phyloP scores from a whole-genome alignment of 768 basidiomycete species.

The Podaxis rugospora region DNA sequence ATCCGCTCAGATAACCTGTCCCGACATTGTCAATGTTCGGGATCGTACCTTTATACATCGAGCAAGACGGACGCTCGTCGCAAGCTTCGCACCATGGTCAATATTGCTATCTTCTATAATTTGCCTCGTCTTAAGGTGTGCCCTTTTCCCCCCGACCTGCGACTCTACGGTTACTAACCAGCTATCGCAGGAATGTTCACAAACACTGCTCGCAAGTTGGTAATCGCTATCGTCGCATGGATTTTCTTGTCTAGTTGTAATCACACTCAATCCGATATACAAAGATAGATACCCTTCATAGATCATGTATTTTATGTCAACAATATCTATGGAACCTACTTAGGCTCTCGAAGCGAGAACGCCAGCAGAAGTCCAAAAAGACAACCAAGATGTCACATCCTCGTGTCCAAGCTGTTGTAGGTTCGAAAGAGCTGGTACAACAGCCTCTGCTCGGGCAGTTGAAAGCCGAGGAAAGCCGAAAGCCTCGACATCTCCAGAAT shows the following conservation, averaged over 20 bases:
- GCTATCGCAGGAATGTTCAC: conserved; percentile 38
- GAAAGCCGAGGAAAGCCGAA: conserved; percentile 19
- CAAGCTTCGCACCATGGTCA: conserved; percentile 76
- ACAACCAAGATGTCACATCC: conserved; percentile 15
- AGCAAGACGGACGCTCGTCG: conserved; percentile 69
- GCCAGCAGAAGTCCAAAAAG: conserved; percentile 13
- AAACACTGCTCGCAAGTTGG: conserved; percentile 40
- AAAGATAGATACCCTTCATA: background rate
- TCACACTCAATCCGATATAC: background rate
- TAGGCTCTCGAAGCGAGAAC: background rate
- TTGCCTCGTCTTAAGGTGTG: conserved; percentile 63
- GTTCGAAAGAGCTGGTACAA: conserved; percentile 8
- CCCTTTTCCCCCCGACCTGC: background rate
- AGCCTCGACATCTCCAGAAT: conserved; percentile 17
- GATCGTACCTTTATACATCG: conserved; percentile 68
- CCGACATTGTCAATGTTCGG: conserved; percentile 84
- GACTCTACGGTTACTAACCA: background rate
- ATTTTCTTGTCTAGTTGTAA: background rate
- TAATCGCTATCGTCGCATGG: conserved; percentile 16
- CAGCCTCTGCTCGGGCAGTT: conserved; percentile 7
- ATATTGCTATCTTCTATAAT: conserved; percentile 74
- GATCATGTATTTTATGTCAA: background rate
- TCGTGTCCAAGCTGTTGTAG: conserved; percentile 6
- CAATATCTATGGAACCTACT: background rate
- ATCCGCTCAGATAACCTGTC: conserved; percentile 87